A percentile compares a stretch with the other conserved stretches of the same genome.
phyloP scores from a whole-genome alignment of 1,284 basidiomycete species.

The Rhodotorula sp. region DNA sequence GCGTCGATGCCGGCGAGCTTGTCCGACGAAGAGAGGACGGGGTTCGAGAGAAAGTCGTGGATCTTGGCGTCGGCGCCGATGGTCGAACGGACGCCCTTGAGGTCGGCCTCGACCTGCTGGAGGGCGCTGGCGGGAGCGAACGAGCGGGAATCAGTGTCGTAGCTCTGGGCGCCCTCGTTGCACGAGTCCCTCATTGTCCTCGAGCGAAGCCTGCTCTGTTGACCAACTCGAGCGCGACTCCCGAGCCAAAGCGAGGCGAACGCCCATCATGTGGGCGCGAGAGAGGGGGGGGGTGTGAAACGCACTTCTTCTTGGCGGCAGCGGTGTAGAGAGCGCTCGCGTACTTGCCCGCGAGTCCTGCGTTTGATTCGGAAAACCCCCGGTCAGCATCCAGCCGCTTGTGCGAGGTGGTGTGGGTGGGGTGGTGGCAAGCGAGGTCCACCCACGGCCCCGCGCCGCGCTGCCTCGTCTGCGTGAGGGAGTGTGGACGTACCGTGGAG shows the following conservation, averaged over 20 bases:
- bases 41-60: slow-evolving; percentile 45
- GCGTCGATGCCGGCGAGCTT: slow-evolving; percentile 67
- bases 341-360: slow-evolving; percentile 74
- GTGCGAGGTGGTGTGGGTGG: not conserved
- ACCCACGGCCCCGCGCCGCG: no score
- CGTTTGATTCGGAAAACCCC: not conserved
- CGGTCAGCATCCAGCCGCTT: no score
- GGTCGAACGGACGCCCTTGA: slow-evolving; percentile 53
- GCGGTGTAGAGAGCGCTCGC: slow-evolving; percentile 91
- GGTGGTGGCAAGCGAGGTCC: no score
- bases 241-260: no score
- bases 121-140: slow-evolving; percentile 54
- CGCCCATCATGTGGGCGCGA: no score
- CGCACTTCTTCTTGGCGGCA: slow-evolving; percentile 68
- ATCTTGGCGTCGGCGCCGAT: slow-evolving; percentile 30
- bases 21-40: slow-evolving; percentile 75
- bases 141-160: not conserved
- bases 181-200: no score
- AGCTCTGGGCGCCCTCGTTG: no score
- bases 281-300: not conserved
- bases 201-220: no score
- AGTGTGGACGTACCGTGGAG: slow-evolving; percentile 29
- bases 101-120: slow-evolving; percentile 77
- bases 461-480: no score
- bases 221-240: no score